Evolutionary conservation across 768 basidiomycete species (phyloP), one percentile per base, ranked within the genome.

Genomic region (Galerina marginata): DNA sequence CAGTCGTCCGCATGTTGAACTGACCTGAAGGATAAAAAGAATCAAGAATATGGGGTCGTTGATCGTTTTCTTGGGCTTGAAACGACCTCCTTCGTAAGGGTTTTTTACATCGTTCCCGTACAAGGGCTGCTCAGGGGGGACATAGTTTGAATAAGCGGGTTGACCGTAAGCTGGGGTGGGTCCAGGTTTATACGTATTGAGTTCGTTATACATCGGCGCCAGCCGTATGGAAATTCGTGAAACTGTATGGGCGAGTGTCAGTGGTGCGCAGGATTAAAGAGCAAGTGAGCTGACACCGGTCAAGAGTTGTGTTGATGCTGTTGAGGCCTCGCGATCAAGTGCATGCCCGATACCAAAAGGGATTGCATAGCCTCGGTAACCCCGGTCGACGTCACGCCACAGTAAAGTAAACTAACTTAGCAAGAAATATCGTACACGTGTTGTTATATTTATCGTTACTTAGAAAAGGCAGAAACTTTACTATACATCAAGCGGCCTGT

Each of bases 11-110:
- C 10, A 47, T 11, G 42, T 38, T 29, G 25, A 29, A 62, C 74
- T 39, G 56, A 92, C 87, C 75, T 90, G 86, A 1, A 86, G 75
- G n/a, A 93, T 71, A 75, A 91, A 94, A 38, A 93, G 69, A 6
- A 91, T 68, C 12, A 92, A 76, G 70, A 91, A 86, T 52, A 91
- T 76, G 2, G 86, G 85, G 72, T 93, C 92, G 58, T 92, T 91
- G 36, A 92, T 75, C 60, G 77, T 81, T 67, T 84, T 89, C 76
- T 86, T 89, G 14, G 85, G 86, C 67, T 83, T 83, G 76, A 89
- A 89, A 20, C 88, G 75, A n/a, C 82, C 86, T 26, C 82, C 81
- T 47, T 85, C 82, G 68, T 83, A 87, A 4, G 87, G 85, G 9
- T 79, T 74, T 67, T 87, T 87, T 49, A 68, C 63, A 62, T 81